Evolutionary conservation across 108 stramenopile species (phyloP), one percentile per base, ranked within the genome.

Genomic region (Cylindrotheca fusiformis): DNA sequence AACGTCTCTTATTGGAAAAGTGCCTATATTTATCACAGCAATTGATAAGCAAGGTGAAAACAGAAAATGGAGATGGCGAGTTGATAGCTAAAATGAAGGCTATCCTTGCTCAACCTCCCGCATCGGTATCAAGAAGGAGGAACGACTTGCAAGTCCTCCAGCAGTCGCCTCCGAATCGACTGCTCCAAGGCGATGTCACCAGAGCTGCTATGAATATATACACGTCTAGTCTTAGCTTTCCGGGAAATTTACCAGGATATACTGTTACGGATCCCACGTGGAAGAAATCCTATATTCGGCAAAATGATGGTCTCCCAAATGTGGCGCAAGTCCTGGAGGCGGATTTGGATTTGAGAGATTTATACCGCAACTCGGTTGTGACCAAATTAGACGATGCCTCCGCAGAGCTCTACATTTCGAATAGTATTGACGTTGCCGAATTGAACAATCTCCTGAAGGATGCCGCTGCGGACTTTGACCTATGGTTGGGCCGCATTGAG

Each of bases 311-410:
- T 28, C 60, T 89, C 58, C 88, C 88, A 1, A 61, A 67, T 32
- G 54, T 75, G 0, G 67, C 6, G 18, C 56, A 67, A 22, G 88
- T 90, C 18, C 84, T 91, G 58, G 53, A 59, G 23, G 73, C 78
- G 52, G 86, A 91, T 75, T 70, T 91, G 64, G 90, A 91, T 69
- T 71, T 80, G 19, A 58, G 90, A 22, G 82, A 91, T 77, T 67
- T 91, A 49, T 80, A 76, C 50, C 68, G 90, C 23, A 91, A 91
- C 69, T 79, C 66, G n/a, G 48, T 87, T 0, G 65, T 74, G 53
- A 83, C 82, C 1, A 48, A 65, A 1, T 53, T 85, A 47, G 85
- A 91, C 14, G 90, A 91, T 72, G 75, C 75, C 1, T 67, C 41
- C 51, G 85, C 85, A 3, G 86, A 87, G 47, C 67, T 69, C 46